Base-by-base conservation (phyloP, 805 yeast genomes). In the Metschnikowia hibisci region DNA sequence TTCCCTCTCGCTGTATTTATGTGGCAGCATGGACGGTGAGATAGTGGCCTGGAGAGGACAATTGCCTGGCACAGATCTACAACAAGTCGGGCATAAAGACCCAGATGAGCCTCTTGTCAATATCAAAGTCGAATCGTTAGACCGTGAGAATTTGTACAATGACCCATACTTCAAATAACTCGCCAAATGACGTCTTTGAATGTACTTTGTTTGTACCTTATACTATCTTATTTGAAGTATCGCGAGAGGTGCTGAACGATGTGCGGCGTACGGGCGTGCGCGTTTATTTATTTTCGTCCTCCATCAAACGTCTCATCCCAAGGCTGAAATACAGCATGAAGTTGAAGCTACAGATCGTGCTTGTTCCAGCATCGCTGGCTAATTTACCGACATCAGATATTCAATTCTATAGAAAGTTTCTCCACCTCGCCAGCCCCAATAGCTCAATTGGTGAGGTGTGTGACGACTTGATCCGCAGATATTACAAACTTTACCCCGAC, bases 1-100 rank as follows among this genome's bases (percentile, higher is more conserved):
- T 2, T 69, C 67, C 39, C 55, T 68, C 15, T 70, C 67, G 6
- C 70, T 72, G 16, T 80, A 75, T 50, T 76, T 57, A 49, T 73
- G 84, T 22, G 90, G 89, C 1, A 76, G 84, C 2, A 71, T 75
- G 45, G 87, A 84, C 50, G 93, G 93, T 2, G 76, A 76, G 23
- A 79, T 85, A 1, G 55, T 76, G 0, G 62, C 65, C 0, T 85
- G 89, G 88, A 38, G 45, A n/a, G 50, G 52, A 3, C 46, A 44
- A 22, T 32, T 43, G 14, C 32, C 39, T 11, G 11, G 14, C 3
- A 40, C 40, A 28, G 39, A 34, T 6, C 16, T 26, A 20, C 40
- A 26, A 9, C 33, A 26, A 13, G 25, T 18, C 26, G 33, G 32
- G 18, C 30, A 20, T 1, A n/a, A 6, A 10, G 20, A 35, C 10